These are phyloP conservation scores for Podospora conica DNA, from an alignment of 495 filamentous ascomycete species.

Conservation along the genomic window DNA sequence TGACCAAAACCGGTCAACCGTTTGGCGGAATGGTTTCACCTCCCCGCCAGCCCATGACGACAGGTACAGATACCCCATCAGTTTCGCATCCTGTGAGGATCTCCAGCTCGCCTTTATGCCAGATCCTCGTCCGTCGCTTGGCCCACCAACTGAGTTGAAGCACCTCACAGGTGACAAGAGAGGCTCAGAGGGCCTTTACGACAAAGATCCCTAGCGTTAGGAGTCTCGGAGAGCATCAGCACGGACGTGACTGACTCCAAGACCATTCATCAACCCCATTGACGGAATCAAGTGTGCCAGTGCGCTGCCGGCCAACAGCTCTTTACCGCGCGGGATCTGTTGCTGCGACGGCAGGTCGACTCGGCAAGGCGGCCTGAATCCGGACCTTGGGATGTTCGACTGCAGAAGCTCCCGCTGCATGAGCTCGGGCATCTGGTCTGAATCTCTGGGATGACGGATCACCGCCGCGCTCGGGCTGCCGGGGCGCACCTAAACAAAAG, in stretches of 20 bases:
- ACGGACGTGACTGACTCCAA: not conserved
- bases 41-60: slow-evolving; percentile 12
- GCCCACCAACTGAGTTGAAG: not conserved
- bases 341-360: not conserved
- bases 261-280: not conserved
- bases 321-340: not conserved
- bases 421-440: slow-evolving; percentile 13
- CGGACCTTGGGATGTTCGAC: not conserved
- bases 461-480: slow-evolving; percentile 10
- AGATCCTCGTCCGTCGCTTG: not conserved
- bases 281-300: not conserved
- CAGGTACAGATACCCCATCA: slow-evolving; percentile 4
- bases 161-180: not conserved
- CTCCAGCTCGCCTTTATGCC: not conserved
- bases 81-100: slow-evolving; percentile 26
- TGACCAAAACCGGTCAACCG: slow-evolving; percentile 12
- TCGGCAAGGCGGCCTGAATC: not conserved
- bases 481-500: slow-evolving; percentile 10
- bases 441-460: slow-evolving; percentile 9
- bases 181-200: not conserved
- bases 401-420: slow-evolving; percentile 6
- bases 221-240: too few species aligned
- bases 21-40: slow-evolving; percentile 23
- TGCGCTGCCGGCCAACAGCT: not conserved
- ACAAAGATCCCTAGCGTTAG: not conserved